Evolutionary conservation across 306 rosid genomes (phyloP).

Genomic region (Gastrolobium bilobum): DNA sequence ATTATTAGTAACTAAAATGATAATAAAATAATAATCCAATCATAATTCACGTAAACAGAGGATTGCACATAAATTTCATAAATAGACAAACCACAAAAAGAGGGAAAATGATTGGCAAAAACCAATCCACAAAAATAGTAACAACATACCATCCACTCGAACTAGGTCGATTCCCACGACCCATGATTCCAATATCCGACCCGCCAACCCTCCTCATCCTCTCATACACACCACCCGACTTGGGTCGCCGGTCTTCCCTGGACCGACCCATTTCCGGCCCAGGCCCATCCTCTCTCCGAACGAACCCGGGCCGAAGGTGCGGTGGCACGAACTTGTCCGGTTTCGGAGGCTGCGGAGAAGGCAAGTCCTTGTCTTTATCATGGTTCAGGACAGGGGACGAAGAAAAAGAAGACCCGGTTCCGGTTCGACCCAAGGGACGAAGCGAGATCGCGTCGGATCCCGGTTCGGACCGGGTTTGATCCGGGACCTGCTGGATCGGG

Average conservation of each 20-base stretch:
- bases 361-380: conserved; percentile 56
- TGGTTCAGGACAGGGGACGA: conserved; percentile 38
- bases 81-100: conserved; percentile 35
- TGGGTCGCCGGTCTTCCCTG: conserved; percentile 68
- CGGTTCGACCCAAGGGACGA: conserved; percentile 77
- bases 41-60: background rate
- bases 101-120: background rate
- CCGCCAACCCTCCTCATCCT: conserved; percentile 58
- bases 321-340: conserved; percentile 82
- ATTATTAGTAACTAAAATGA: too few relatives aligned
- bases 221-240: conserved; percentile 74
- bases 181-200: conserved; percentile 54
- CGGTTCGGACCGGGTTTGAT: conserved; percentile 53
- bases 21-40: background rate
- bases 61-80: background rate
- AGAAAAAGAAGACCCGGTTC: conserved; percentile 45
- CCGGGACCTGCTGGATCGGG: conserved; percentile 45
- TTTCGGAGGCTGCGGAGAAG: conserved; percentile 50
- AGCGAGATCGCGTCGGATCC: conserved; percentile 71
- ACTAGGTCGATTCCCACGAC: conserved; percentile 58
- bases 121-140: background rate
- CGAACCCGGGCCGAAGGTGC: conserved; percentile 86
- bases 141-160: conserved; percentile 62
- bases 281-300: conserved; percentile 57
- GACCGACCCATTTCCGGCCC: conserved; percentile 57